Evolutionary conservation across 2,329 filamentous ascomycete species (phyloP).

Genomic region (Chaetomium sp.): DNA sequence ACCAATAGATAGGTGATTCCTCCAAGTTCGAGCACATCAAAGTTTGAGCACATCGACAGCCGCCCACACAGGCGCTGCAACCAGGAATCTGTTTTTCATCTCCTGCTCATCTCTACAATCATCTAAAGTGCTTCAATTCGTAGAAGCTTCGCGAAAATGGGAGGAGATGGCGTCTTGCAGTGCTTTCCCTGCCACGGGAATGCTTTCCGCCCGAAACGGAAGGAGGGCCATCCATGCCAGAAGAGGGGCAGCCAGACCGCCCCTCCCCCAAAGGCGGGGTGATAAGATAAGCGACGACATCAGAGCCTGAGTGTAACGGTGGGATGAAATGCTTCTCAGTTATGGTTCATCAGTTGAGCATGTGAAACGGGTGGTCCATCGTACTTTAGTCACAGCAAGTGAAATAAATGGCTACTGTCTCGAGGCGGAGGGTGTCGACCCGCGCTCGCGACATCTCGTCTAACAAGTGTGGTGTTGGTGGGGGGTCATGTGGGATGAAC

Average conservation of each 20-base stretch:
- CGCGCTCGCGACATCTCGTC: background rate
- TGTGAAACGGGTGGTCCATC: background rate
- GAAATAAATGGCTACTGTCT: background rate
- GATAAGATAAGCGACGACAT: conserved; percentile 25
- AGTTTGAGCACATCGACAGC: background rate
- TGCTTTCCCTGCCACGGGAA: background rate
- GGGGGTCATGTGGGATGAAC: conserved; percentile 20
- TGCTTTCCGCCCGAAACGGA: conserved; percentile 9
- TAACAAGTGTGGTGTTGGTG: conserved; percentile 8
- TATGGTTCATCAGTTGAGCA: background rate
- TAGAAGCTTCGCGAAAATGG: background rate
- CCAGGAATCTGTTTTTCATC: background rate
- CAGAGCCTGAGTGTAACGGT: background rate
- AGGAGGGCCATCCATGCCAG: background rate
- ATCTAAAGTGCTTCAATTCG: background rate
- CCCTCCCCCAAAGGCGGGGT: conserved; percentile 21
- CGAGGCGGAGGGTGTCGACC: background rate
- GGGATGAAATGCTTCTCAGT: background rate
- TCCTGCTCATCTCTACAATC: background rate
- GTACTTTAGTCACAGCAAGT: conserved; percentile 11
- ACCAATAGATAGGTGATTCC: conserved; percentile 12
- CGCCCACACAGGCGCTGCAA: background rate
- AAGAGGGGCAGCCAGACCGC: background rate
- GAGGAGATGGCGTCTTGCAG: background rate
- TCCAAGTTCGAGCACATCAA: background rate